Evolutionary conservation across 2,329 filamentous ascomycete genomes (phyloP).

Genomic region (Cladophialophora yegresii): DNA sequence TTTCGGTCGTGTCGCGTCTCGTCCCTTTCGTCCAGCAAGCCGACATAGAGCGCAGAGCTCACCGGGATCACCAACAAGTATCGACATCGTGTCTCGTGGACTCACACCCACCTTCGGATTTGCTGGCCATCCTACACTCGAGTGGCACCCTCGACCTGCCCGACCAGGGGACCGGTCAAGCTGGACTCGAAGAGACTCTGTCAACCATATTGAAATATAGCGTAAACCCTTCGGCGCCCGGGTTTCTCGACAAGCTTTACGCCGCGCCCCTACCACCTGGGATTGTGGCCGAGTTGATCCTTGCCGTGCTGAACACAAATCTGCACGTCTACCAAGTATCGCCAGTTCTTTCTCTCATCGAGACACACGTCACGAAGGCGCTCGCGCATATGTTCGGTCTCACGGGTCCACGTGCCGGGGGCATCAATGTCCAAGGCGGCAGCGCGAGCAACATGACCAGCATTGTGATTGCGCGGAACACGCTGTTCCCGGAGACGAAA

Average conservation of each 20-base stretch:
- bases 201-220: constrained; percentile 75
- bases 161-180: constrained; percentile 61
- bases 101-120: constrained; percentile 59
- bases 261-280: constrained; percentile 86
- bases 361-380: constrained; percentile 74
- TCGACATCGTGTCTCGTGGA: constrained; percentile 64
- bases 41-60: constrained; percentile 40
- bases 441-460: constrained; percentile 82
- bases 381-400: constrained; percentile 79
- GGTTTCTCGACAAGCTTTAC: constrained; percentile 94
- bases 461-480: constrained; percentile 84
- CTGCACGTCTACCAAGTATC: constrained; percentile 93
- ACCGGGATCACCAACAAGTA: constrained; percentile 48
- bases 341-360: constrained; percentile 80
- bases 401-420: constrained; percentile 66
- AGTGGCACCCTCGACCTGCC: constrained; percentile 53
- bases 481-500: constrained; percentile 77
- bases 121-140: constrained; percentile 55
- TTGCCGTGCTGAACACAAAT: constrained; percentile 89
- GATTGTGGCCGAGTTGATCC: constrained; percentile 78
- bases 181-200: constrained; percentile 72
- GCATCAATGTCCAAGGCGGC: constrained; percentile 76
- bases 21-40: constrained; percentile 50
- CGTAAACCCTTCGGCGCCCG: constrained; percentile 98
- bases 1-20: constrained; percentile 47